Conservation (phyloP, 2,329 filamentous ascomycete genomes). For the Colletotrichum agaves region DNA sequence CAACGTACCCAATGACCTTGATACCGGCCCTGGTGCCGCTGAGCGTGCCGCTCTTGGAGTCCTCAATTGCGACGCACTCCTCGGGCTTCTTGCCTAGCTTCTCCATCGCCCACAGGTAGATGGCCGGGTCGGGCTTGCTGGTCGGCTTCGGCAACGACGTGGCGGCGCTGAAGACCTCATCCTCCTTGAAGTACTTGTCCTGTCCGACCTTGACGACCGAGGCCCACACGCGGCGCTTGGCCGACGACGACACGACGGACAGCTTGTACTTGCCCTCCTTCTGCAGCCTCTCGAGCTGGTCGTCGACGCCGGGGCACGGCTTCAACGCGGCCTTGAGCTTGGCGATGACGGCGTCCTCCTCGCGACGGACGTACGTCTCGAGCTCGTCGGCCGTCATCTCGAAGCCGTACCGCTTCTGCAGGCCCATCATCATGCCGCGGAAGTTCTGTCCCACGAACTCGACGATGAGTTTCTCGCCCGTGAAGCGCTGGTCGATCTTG, state of each 20-base stretch:
- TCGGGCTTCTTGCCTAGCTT: conserved; percentile 75
- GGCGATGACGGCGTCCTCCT: conserved; percentile 85
- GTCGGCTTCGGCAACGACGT: conserved; percentile 82
- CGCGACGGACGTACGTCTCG: conserved; percentile 77
- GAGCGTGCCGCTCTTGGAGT: conserved; percentile 86
- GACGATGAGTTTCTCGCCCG: conserved; percentile 78
- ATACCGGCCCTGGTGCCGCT: conserved; percentile 81
- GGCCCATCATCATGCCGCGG: conserved; percentile 85
- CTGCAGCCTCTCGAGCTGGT: conserved; percentile 72
- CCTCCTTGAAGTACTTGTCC: conserved; percentile 80
- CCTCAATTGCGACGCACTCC: conserved; percentile 85
- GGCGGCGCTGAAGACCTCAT: conserved; percentile 84
- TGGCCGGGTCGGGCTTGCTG: conserved; percentile 89
- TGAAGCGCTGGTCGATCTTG: conserved; percentile 75
- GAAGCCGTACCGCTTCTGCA: conserved; percentile 82
- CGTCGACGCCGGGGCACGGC: conserved; percentile 76
- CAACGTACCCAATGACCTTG: conserved; percentile 85
- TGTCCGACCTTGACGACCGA: conserved; percentile 83
- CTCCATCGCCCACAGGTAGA: conserved; percentile 84
- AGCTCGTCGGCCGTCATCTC: conserved; percentile 74
- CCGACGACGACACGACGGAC: conserved; percentile 84
- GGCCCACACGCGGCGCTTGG: conserved; percentile 80
- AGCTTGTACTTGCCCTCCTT: conserved; percentile 74
- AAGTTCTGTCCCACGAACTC: conserved; percentile 97
- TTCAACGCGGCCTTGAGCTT: conserved; percentile 76